Evolutionary conservation across 2,329 filamentous ascomycete genomes (phyloP), one percentile per base, ranked within the genome.

Genomic region (Colletotrichum lini): DNA sequence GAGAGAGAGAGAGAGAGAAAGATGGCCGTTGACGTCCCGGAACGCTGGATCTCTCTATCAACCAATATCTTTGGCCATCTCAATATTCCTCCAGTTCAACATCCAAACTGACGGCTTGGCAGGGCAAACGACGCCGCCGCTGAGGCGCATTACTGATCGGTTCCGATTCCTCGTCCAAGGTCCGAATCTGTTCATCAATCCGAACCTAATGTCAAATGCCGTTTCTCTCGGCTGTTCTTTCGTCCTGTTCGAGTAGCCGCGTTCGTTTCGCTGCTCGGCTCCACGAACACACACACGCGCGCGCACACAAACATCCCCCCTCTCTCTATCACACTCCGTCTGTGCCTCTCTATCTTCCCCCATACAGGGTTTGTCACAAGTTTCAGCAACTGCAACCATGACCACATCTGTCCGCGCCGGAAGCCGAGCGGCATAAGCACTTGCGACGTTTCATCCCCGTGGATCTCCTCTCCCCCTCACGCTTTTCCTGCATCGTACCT

Each of bases 71-170:
- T 50, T 38, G 35, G 35, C 64, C 45, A 47, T 47, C 23, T 16
- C 30, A 15, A 40, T 59, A 21, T 23, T 58, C 38, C 10, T 18
- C 35, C 5, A 42, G 54, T 12, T 21, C 60, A 53, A 63, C 56
- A 38, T 58, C 40, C 69, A 69, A 72, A 72, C 65, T 72, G 65
- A 64, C 58, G 35, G 47, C 69, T 72, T 72, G 69, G 69, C 69
- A 58, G 16, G 35, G 47, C 59, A 26, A 35, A 4, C 23, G 38
- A 44, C 12, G 38, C n/a, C 42, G 45, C 30, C 35, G 26, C 26
- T 30, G 35, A 38, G 35, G 8, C 16, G 53, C 30, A 30, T 54
- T 18, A 21, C 26, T 30, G 44, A 5, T 38, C 10, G 3, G n/a
- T 18, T 10, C n/a, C 45, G 69, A 64, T 53, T n/a, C 15, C 50